phyloP scores from a whole-genome alignment of 192 early-diverging fungal genomes.

The Phycomyces nitens region DNA sequence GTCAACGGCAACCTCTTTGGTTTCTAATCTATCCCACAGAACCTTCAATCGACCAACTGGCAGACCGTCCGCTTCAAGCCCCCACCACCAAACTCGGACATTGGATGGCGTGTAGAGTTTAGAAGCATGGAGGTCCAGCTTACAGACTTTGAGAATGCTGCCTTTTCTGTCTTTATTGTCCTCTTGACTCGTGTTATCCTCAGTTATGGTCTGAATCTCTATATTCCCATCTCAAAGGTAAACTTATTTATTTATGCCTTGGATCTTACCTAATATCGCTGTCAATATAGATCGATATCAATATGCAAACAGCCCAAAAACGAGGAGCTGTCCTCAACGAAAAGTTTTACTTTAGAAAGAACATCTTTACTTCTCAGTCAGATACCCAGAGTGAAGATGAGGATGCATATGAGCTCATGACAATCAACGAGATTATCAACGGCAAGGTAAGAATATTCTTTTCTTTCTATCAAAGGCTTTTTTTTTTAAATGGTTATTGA shows the following conservation, averaged over 20 bases:
- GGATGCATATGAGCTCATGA: conserved; percentile 61
- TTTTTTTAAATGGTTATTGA: too few species aligned
- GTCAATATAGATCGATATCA: conserved; percentile 73
- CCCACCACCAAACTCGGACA: conserved; percentile 83
- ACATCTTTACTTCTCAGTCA: conserved; percentile 56
- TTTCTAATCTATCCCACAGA: too few species aligned
- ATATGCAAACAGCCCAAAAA: conserved; percentile 85
- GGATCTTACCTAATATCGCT: not conserved
- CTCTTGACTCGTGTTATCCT: conserved; percentile 85
- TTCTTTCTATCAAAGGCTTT: too few species aligned
- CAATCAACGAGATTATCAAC: conserved; percentile 86
- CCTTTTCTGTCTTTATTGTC: conserved; percentile 91
- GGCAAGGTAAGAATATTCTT: conserved; percentile 34
- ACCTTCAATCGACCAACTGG: conserved; percentile 99
- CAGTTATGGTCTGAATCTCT: conserved; percentile 89
- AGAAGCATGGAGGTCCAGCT: conserved; percentile 94
- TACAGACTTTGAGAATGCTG: conserved; percentile 96
- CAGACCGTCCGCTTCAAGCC: conserved; percentile 99
- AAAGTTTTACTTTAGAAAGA: conserved; percentile 89
- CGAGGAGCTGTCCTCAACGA: conserved; percentile 78
- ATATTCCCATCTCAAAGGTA: conserved; percentile 93
- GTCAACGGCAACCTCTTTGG: too few species aligned
- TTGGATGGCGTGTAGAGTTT: conserved; percentile 99
- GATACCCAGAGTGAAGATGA: conserved; percentile 34
- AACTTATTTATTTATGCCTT: not conserved